phyloP scores from a whole-genome alignment of 441 rosid genomes.

The Gossypium gossypioides region DNA sequence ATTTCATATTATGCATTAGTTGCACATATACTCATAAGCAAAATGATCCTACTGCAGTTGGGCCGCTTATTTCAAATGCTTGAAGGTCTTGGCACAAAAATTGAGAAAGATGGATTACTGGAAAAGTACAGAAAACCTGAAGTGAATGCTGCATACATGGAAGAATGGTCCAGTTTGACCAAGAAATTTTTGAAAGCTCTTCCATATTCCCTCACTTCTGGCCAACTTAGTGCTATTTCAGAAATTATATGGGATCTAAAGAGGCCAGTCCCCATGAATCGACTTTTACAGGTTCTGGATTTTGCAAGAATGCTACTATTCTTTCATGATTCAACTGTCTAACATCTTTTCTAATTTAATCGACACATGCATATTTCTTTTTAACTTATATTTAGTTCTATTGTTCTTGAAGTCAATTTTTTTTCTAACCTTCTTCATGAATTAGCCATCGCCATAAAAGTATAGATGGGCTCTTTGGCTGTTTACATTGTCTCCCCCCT shows the following conservation, averaged over 20 bases:
- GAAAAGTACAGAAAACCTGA: conserved; percentile 66
- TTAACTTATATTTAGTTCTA: background rate
- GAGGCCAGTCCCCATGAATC: conserved; percentile 83
- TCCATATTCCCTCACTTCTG: conserved; percentile 83
- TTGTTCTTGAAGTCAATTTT: background rate
- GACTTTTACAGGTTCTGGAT: conserved; percentile 74
- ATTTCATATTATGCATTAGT: background rate
- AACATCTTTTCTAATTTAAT: background rate
- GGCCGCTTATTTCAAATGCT: conserved; percentile 90
- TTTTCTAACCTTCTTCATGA: background rate
- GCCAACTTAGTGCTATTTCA: conserved; percentile 79
- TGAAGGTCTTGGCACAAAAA: conserved; percentile 66
- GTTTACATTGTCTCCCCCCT: background rate
- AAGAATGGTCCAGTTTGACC: conserved; percentile 73
- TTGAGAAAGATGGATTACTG: conserved; percentile 74
- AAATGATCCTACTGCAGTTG: conserved; percentile 39
- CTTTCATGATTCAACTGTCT: conserved; percentile 2
- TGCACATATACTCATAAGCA: background rate
- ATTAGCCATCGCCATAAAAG: background rate
- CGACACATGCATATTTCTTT: background rate
- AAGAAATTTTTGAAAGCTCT: conserved; percentile 61
- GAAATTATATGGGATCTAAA: conserved; percentile 95
- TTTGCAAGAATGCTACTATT: conserved; percentile 8
- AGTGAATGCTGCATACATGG: conserved; percentile 42
- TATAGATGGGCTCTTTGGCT: background rate